phyloP scores from a whole-genome alignment of 768 basidiomycete genomes.

The Tylopilus subfusipes region DNA sequence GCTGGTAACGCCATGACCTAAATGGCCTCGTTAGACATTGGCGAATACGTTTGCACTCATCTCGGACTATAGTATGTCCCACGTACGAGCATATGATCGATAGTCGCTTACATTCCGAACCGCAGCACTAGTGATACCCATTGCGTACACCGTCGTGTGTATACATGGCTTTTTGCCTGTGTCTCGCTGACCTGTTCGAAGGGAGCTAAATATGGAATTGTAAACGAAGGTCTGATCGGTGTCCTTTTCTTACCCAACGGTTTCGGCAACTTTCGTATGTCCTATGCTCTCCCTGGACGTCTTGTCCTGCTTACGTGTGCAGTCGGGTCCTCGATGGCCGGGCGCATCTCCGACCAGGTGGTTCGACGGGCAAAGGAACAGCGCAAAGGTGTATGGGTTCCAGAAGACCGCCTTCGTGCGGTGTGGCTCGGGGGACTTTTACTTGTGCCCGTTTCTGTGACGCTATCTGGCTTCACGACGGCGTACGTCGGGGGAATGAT shows the following conservation, averaged over 20 bases:
- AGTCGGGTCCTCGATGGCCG: slow-evolving; percentile 62
- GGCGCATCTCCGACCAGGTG: slow-evolving; percentile 53
- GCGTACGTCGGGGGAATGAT: slow-evolving; percentile 45
- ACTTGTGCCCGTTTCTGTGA: slow-evolving; percentile 52
- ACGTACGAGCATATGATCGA: too few relatives aligned
- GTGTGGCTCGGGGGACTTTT: slow-evolving; percentile 43
- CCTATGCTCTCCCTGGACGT: background rate
- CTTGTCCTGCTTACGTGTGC: background rate
- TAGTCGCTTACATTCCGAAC: background rate
- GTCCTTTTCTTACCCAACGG: slow-evolving; percentile 26
- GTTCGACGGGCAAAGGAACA: slow-evolving; percentile 46
- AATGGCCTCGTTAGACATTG: slow-evolving; percentile 35
- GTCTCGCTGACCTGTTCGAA: slow-evolving; percentile 22
- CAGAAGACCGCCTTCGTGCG: slow-evolving; percentile 64
- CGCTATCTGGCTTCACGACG: slow-evolving; percentile 48
- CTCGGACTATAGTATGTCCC: slow-evolving; percentile 36
- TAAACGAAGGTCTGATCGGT: slow-evolving; percentile 22
- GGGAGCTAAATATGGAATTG: slow-evolving; percentile 42
- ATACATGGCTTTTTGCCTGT: background rate
- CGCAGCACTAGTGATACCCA: slow-evolving; percentile 49
- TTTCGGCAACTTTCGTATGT: slow-evolving; percentile 25
- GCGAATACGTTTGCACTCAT: slow-evolving; percentile 32
- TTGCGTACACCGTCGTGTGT: slow-evolving; percentile 64
- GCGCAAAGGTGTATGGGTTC: slow-evolving; percentile 57
- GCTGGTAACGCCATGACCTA: background rate